These are phyloP conservation scores for Cystobasidium sp. DNA, from an alignment of 1,284 basidiomycete species.

Conservation along the genomic window DNA sequence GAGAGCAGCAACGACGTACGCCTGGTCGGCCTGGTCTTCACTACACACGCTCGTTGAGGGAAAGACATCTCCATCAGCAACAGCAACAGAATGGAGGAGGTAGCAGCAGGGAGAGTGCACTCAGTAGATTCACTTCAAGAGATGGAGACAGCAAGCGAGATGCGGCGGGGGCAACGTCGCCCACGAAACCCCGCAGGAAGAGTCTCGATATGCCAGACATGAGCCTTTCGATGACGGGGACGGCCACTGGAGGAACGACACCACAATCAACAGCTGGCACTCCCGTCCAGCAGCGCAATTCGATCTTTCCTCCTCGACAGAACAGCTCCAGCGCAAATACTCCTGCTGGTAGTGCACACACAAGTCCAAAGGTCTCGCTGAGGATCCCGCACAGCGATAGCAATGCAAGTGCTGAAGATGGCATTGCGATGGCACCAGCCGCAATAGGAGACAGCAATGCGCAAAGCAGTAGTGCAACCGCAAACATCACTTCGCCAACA, in stretches of 20 bases:
- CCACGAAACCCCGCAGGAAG: conserved; percentile 38
- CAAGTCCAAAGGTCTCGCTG: conserved; percentile 23
- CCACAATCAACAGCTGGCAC: conserved; percentile 11
- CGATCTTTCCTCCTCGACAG: conserved; percentile 14
- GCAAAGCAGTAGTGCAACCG: not conserved
- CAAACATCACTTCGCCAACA: conserved; percentile 18
- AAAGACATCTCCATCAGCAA: conserved; percentile 32
- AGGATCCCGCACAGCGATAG: conserved; percentile 14
- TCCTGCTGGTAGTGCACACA: conserved; percentile 7
- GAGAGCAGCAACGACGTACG: not conserved
- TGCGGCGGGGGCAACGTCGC: not conserved
- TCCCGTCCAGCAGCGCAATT: conserved; percentile 15
- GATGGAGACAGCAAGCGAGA: conserved; percentile 13
- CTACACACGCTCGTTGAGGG: conserved; percentile 12
- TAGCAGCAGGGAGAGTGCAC: not conserved
- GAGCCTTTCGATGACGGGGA: conserved; percentile 33
- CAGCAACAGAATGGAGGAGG: conserved; percentile 1
- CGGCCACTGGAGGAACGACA: conserved; percentile 1
- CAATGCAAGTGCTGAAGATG: conserved; percentile 3
- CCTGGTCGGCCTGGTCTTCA: conserved; percentile 16
- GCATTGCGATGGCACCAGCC: conserved; percentile 16
- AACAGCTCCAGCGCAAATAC: conserved; percentile 5
- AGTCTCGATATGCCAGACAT: conserved; percentile 43
- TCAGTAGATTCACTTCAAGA: not conserved
- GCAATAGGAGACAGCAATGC: not conserved